Base-by-base conservation (phyloP, 2,329 filamentous ascomycete species). In the Gaeumannomyces tritici region DNA sequence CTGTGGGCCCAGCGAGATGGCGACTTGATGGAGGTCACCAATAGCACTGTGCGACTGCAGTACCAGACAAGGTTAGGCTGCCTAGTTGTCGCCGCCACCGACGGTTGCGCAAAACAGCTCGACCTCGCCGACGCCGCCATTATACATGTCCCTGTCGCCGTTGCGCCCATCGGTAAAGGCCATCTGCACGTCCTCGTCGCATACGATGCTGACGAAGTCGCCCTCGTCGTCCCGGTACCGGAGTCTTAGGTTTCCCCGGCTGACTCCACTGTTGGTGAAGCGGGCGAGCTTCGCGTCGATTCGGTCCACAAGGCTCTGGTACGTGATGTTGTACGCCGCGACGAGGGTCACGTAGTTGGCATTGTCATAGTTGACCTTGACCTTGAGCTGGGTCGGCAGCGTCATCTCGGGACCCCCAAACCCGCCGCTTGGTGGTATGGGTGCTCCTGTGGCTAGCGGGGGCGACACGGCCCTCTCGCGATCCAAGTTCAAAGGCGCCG, bases 161-260 rank as follows among this genome's bases (percentile, higher is more conserved):
- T 96, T 92, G 42, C 90, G 86, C 93, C 93, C 97, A 68, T 96
- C 93, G 73, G 93, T 88, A 71, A 99, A 96, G 5, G 95, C 95
- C 68, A 95, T 92, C 70, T 96, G 91, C 56, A 99, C 95, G 68
- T 97, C 95, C 70, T 99, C 95, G 70, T 99, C 95, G 65, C 89
- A 93, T 73, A 95, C 89, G 62, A 99, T 97, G 61, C 89, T 93
- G 65, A 99, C 90, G 71, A 89, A 93, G 70, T 98, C 95, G 59
- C 90, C 90, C 67, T 99, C 95, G 70, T 93, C 89, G 71, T 99
- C 95, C 61, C 88, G 84, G 74, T 98, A 99, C 65, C 92, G 90
- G 62, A 99, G 79, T 75, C 92, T 91, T 68, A 97, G 85, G 67
- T 89, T 88, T 65, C 91, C 90, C 70, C 86, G 89, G 68, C 87